Conservation (phyloP, 805 yeast genomes). For the Saccharomycopsis sp. region DNA sequence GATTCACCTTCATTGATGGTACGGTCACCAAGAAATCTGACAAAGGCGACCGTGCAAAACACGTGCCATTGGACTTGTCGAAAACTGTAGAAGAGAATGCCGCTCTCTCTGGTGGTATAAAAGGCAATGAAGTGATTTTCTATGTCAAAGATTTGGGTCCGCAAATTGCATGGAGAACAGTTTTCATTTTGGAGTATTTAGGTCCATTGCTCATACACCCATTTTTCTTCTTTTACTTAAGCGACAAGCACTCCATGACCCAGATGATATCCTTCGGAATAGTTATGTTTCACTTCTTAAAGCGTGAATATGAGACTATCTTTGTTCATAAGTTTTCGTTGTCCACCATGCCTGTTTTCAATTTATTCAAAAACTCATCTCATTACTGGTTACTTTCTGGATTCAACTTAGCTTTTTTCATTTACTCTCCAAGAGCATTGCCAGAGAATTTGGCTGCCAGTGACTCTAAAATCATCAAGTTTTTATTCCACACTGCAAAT, state of each 20-base stretch:
- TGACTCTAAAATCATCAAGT: constrained; percentile 1
- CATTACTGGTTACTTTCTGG: constrained; percentile 96
- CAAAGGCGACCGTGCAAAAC: constrained; percentile 23
- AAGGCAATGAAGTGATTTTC: constrained; percentile 36
- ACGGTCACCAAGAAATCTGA: constrained; percentile 18
- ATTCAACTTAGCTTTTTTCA: constrained; percentile 41
- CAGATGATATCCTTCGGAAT: constrained; percentile 50
- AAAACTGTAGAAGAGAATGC: constrained; percentile 32
- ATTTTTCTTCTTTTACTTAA: constrained; percentile 45
- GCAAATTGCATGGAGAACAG: constrained; percentile 87
- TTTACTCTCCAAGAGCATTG: constrained; percentile 30
- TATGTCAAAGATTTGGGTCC: constrained; percentile 87
- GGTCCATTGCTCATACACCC: constrained; percentile 87
- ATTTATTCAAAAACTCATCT: constrained; percentile 79
- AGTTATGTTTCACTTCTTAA: constrained; percentile 68
- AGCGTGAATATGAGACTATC: constrained; percentile 84
- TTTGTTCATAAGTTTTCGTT: constrained; percentile 80
- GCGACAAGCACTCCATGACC: constrained; percentile 37
- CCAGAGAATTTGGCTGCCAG: constrained; percentile 4
- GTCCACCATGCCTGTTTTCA: constrained; percentile 87
- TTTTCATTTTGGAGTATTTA: constrained; percentile 78
- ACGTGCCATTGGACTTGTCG: constrained; percentile 27
- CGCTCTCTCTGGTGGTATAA: constrained; percentile 40
- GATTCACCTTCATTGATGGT: constrained; percentile 40
- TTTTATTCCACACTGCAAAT: constrained; percentile 21